Conservation (phyloP, 208 protist species). For the Leishmania braziliensis region DNA sequence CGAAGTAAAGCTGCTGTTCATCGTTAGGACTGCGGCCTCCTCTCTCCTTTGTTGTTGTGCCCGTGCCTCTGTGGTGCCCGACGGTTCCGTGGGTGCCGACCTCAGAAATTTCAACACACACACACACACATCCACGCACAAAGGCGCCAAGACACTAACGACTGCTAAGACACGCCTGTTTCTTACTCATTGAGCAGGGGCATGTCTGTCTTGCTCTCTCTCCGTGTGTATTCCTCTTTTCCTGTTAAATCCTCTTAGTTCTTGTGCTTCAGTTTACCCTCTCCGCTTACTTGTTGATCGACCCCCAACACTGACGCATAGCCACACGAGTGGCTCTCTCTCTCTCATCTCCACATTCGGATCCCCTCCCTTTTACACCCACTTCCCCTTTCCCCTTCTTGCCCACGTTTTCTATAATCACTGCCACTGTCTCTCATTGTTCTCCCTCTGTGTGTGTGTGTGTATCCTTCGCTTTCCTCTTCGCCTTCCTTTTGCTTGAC, state of each 20-base stretch:
- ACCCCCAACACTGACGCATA: neutral
- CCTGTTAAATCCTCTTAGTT: neutral
- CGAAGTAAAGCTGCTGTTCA: neutral
- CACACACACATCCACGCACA: constrained; percentile 1
- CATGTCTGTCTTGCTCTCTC: neutral
- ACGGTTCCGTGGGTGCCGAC: neutral
- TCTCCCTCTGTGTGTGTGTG: neutral
- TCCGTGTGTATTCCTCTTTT: neutral
- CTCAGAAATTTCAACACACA: neutral
- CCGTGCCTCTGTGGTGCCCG: neutral
- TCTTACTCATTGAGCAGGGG: neutral
- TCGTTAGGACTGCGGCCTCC: neutral
- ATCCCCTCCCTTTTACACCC: neutral
- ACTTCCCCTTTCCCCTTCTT: neutral
- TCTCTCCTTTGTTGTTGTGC: neutral
- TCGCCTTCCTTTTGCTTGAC: neutral
- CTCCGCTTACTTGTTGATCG: neutral
- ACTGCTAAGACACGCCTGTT: neutral
- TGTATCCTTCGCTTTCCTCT: neutral
- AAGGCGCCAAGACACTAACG: neutral
- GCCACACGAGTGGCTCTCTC: neutral
- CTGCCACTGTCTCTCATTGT: neutral
- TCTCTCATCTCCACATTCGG: neutral
- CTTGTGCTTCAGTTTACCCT: neutral
- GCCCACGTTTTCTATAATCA: neutral